Evolutionary conservation across 2,329 filamentous ascomycete species (phyloP), one percentile per base, ranked within the genome.

Genomic region (Grosmannia serpens): DNA sequence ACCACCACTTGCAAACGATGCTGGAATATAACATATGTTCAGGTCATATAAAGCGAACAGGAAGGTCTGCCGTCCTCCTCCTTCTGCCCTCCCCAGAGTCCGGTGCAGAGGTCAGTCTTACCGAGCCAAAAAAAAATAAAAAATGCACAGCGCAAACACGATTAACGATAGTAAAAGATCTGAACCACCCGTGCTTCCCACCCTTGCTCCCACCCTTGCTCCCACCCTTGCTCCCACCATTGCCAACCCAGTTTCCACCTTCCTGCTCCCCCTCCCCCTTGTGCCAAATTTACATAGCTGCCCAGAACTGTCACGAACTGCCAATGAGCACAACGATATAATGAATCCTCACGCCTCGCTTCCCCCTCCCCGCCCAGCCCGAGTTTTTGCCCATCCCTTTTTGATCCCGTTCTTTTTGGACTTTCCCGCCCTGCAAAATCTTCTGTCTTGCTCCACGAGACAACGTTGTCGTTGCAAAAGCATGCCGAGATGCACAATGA

Each of bases 261-360:
- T 50, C 29, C 15, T 15, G 44, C 13, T 35, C 41, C 38, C 24
- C 41, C 27, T 26, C 10, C 20, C 35, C 44, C 57, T 31, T 24
- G 41, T 57, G 55, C 55, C 47, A 52, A 52, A 17, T 27, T 20
- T 56, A 53, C 50, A 53, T 29, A 53, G 50, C 29, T 53, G 50
- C n/a, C 31, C 22, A 33, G 49, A 57, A 50, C 29, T 27, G 33
- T 44, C 49, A 52, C 47, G 24, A 52, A 52, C 31, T 35, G 41
- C 27, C 35, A 57, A 51, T 54, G 35, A 55, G 61, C 54, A 56
- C 54, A 44, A 55, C n/a, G 26, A 53, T 7, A 54, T 55, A 58
- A 55, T 54, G 55, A 46, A 53, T 53, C 58, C 59, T 58, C 58
- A 57, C 62, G 61, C 62, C 59, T 54, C 62, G 59, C 62, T 62